Evolutionary conservation across 2,329 filamentous ascomycete genomes (phyloP).

Genomic region (Myriangium duriaei): DNA sequence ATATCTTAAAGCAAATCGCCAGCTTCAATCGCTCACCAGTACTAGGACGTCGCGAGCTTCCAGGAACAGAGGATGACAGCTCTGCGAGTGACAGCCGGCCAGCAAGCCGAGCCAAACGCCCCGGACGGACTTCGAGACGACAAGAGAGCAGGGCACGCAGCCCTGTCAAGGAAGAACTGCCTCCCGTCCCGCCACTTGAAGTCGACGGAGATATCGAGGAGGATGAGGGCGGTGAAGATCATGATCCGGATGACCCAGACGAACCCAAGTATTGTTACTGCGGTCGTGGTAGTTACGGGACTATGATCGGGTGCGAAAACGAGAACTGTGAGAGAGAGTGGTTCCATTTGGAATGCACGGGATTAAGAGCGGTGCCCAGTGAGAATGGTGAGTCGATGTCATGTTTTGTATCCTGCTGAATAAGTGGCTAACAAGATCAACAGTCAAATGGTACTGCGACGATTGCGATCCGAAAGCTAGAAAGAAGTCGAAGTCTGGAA

Average conservation of each 20-base stretch:
- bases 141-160: constrained; percentile 6
- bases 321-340: constrained; percentile 51
- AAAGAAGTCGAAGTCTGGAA: constrained; percentile 8
- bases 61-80: constrained; percentile 3
- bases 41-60: constrained; percentile 17
- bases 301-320: constrained; percentile 58
- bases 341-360: constrained; percentile 55
- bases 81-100: constrained; percentile 3
- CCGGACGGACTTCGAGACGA: constrained; percentile 2
- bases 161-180: neutral
- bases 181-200: neutral
- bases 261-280: constrained; percentile 55
- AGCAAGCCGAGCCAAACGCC: constrained; percentile 2
- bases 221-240: constrained; percentile 35
- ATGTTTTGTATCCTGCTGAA: neutral
- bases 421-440: constrained; percentile 8
- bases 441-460: constrained; percentile 17
- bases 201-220: constrained; percentile 15
- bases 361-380: constrained; percentile 46
- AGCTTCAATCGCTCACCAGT: constrained; percentile 27
- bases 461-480: constrained; percentile 12
- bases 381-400: constrained; percentile 30
- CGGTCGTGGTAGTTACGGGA: constrained; percentile 51
- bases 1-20: constrained; percentile 27
- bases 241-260: constrained; percentile 40